Evolutionary conservation across 169 alveolate genomes (phyloP).

Genomic region (Perkinsus olseni): DNA sequence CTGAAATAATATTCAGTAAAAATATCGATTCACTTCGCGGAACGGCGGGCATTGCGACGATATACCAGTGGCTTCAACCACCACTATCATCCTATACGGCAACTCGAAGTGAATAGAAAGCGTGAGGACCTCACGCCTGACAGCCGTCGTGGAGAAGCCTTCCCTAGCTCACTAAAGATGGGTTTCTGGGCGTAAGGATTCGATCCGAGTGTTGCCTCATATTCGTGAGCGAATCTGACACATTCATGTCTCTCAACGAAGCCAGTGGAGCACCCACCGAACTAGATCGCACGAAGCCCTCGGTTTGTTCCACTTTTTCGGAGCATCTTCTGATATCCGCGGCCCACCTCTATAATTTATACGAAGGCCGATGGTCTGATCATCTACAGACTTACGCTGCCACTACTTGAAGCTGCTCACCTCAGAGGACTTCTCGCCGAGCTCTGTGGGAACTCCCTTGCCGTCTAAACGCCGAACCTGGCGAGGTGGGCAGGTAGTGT

Average conservation of each 20-base stretch:
- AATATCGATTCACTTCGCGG: neutral
- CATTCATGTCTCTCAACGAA: too few species aligned
- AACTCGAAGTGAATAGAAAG: neutral
- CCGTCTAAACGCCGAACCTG: neutral
- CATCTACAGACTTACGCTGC: neutral
- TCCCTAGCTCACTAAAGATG: neutral
- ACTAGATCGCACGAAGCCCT: neutral
- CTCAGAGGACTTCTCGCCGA: neutral
- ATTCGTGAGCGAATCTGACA: neutral
- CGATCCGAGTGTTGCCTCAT: neutral
- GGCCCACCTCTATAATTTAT: neutral
- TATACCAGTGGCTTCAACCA: neutral
- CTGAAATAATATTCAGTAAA: neutral
- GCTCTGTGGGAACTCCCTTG: neutral
- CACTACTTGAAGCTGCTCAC: neutral
- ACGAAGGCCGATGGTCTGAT: neutral
- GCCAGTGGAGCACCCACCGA: too few species aligned
- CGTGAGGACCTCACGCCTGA: neutral
- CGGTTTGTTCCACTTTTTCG: neutral
- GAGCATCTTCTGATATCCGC: neutral
- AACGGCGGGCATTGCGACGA: neutral
- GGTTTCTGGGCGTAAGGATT: neutral
- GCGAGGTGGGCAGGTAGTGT: neutral
- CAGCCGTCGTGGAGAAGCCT: neutral
- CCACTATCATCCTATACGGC: neutral